Evolutionary conservation across 2,329 filamentous ascomycete species (phyloP).

Genomic region (Cytospora chrysosperma): DNA sequence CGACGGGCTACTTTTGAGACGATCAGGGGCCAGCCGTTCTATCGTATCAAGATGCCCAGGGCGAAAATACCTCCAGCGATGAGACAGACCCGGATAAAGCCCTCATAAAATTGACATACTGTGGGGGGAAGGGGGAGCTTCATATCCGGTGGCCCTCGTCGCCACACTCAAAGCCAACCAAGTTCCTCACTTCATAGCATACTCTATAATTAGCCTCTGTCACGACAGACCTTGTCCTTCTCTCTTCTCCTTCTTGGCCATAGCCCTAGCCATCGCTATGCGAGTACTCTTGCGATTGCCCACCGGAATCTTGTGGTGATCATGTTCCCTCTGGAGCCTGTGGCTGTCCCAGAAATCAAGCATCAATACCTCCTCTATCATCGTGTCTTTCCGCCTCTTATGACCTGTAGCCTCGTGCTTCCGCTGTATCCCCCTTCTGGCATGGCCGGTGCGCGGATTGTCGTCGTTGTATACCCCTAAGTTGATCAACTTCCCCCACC

Average conservation of each 20-base stretch:
- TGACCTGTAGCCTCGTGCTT: background rate
- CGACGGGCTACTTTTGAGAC: too few species aligned
- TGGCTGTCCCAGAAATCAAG: conserved; percentile 5
- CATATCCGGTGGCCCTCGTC: too few species aligned
- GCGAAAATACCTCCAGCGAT: too few species aligned
- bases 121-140: too few species aligned
- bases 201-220: too few species aligned
- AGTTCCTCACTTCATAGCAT: too few species aligned
- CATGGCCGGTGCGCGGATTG: background rate
- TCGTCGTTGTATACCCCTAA: background rate
- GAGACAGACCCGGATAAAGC: too few species aligned
- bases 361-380: background rate
- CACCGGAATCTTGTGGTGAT: background rate
- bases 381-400: background rate
- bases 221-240: too few species aligned
- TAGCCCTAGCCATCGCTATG: background rate
- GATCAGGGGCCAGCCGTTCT: too few species aligned
- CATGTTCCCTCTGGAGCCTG: background rate
- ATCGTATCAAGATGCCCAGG: too few species aligned
- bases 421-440: background rate
- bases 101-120: too few species aligned
- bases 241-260: background rate
- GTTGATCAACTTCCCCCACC: background rate
- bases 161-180: too few species aligned
- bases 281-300: conserved; percentile 4